These are phyloP conservation scores for Mortierella hygrophila DNA, from an alignment of 192 early-diverging fungal species.

Conservation along the genomic window DNA sequence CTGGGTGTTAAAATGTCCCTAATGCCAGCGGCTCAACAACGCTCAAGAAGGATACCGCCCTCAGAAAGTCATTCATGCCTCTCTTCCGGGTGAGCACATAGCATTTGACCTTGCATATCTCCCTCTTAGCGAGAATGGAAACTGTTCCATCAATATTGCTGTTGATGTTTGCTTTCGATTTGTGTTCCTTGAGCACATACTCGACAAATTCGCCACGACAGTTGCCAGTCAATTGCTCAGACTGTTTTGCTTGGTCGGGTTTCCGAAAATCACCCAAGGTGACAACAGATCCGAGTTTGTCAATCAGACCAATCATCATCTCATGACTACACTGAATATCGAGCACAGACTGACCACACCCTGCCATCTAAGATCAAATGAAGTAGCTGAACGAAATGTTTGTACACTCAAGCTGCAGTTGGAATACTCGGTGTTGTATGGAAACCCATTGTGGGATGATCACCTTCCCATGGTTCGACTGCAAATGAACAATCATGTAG, in stretches of 20 bases:
- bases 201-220: too few relatives aligned
- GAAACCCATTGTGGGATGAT: neutral
- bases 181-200: too few relatives aligned
- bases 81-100: slow-evolving; percentile 30
- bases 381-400: neutral
- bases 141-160: too few relatives aligned
- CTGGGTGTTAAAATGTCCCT: slow-evolving; percentile 10
- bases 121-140: neutral
- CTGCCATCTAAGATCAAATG: neutral
- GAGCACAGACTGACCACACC: neutral
- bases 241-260: too few relatives aligned
- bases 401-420: neutral
- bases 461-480: neutral
- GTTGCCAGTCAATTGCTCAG: too few relatives aligned
- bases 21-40: slow-evolving; percentile 39
- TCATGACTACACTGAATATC: neutral
- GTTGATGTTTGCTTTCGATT: too few relatives aligned
- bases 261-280: too few relatives aligned
- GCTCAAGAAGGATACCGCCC: slow-evolving; percentile 38
- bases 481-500: neutral
- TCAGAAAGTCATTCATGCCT: slow-evolving; percentile 18
- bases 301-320: neutral
- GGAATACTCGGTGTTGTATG: neutral
- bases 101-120: slow-evolving; percentile 28
- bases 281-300: too few relatives aligned